Conservation (phyloP, 192 early-diverging fungal genomes). For the Umbelopsis sp. region DNA sequence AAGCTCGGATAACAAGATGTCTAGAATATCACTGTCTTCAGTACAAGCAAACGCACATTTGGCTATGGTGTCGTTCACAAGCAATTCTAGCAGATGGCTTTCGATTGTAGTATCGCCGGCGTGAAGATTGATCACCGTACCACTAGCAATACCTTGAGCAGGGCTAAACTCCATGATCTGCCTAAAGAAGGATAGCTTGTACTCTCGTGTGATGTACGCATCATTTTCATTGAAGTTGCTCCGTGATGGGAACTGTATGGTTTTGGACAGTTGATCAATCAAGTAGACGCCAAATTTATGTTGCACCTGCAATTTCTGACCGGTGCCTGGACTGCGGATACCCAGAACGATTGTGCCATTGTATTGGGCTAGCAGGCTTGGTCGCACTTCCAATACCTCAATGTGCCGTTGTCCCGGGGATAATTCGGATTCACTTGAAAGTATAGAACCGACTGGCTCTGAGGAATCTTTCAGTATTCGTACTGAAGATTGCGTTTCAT, state of each 20-base stretch:
- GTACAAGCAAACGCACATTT: neutral
- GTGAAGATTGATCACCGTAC: neutral
- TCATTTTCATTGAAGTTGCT: neutral
- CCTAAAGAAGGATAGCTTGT: neutral
- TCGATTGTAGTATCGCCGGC: neutral
- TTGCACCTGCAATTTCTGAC: slow-evolving; percentile 33
- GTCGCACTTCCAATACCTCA: slow-evolving; percentile 15
- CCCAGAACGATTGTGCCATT: slow-evolving; percentile 13
- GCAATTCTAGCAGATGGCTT: neutral
- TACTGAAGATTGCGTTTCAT: neutral
- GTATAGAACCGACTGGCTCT: neutral
- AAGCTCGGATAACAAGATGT: neutral
- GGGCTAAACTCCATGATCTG: slow-evolving; percentile 11
- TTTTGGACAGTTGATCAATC: slow-evolving; percentile 36
- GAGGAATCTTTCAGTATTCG: neutral
- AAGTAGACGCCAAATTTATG: slow-evolving; percentile 49
- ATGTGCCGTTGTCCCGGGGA: neutral
- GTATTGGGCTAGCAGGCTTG: slow-evolving; percentile 16
- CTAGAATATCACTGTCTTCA: neutral
- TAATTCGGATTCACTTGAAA: neutral
- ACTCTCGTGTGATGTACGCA: neutral
- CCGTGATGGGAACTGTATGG: neutral
- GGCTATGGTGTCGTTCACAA: neutral
- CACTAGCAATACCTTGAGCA: neutral
- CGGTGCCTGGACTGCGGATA: slow-evolving; percentile 45